Conservation (phyloP, 2,329 filamentous ascomycete genomes). For the Didymella segeticola region DNA sequence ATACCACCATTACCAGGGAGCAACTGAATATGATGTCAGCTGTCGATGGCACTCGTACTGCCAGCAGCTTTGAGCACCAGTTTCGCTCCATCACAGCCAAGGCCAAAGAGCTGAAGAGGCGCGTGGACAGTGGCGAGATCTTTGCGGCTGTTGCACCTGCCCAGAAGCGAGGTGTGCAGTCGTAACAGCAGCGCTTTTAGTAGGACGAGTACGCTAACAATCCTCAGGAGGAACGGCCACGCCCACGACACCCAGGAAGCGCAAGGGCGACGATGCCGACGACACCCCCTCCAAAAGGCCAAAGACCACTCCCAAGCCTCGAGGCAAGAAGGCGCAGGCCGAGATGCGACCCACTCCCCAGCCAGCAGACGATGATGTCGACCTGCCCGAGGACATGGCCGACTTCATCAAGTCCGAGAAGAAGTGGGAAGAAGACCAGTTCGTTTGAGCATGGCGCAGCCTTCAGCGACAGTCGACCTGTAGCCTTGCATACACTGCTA, state of each 20-base stretch:
- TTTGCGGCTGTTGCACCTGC: slow-evolving; percentile 30
- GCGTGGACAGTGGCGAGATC: slow-evolving; percentile 30
- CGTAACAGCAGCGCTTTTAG: background rate
- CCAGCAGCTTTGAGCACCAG: slow-evolving; percentile 34
- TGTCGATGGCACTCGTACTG: slow-evolving; percentile 34
- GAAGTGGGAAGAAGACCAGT: slow-evolving; percentile 4
- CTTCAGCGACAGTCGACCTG: too few species aligned
- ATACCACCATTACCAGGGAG: slow-evolving; percentile 21
- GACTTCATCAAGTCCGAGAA: slow-evolving; percentile 21
- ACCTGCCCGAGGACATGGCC: slow-evolving; percentile 17
- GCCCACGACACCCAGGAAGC: slow-evolving; percentile 28
- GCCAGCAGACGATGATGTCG: slow-evolving; percentile 5
- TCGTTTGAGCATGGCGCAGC: background rate
- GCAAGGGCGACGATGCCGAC: slow-evolving; percentile 19
- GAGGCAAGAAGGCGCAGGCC: slow-evolving; percentile 20
- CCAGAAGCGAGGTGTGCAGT: slow-evolving; percentile 30
- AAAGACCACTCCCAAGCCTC: slow-evolving; percentile 24
- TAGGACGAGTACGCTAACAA: slow-evolving; percentile 5
- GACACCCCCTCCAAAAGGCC: slow-evolving; percentile 29
- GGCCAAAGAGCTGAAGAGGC: slow-evolving; percentile 39
- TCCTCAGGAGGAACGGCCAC: slow-evolving; percentile 15
- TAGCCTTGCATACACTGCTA: too few species aligned
- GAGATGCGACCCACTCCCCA: background rate
- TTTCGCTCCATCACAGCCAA: slow-evolving; percentile 33
- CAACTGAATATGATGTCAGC: slow-evolving; percentile 41